Conservation (phyloP, 441 rosid genomes). For the Erysimum cheiri region DNA sequence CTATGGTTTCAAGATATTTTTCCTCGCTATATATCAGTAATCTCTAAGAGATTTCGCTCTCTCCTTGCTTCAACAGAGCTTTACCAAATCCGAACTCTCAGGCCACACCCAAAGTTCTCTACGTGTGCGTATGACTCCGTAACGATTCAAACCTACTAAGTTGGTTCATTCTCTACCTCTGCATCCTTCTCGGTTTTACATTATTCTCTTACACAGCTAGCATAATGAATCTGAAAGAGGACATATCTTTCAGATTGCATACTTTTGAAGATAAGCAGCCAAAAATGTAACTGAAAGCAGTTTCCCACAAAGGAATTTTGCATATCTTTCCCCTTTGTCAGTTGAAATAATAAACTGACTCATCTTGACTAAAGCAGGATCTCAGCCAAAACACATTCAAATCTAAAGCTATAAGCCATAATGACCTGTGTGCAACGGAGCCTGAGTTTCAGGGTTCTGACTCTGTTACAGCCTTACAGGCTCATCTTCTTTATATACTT, state of each 20-base stretch:
- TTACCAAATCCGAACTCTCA: background rate
- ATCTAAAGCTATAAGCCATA: too few species aligned
- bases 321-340: too few species aligned
- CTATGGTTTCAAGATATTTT: background rate
- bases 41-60: background rate
- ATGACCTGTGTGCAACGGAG: constrained; percentile 1
- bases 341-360: too few species aligned
- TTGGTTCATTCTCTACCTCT: background rate
- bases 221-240: too few species aligned
- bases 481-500: constrained; percentile 23
- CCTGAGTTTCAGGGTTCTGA: background rate
- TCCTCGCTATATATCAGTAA: background rate
- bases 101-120: background rate
- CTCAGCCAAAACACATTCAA: too few species aligned
- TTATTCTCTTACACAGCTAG: too few species aligned
- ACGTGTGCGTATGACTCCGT: background rate
- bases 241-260: too few species aligned
- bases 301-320: too few species aligned
- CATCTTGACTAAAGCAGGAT: too few species aligned
- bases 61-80: background rate
- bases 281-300: too few species aligned
- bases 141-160: background rate
- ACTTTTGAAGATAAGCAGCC: too few species aligned
- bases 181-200: too few species aligned
- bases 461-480: constrained; percentile 14